Percentiles rank a stretch among this genome's conserved stretches.
Evolutionary conservation across 2,329 filamentous ascomycete species (phyloP).

Genomic region (Paecilomyces variotii): DNA sequence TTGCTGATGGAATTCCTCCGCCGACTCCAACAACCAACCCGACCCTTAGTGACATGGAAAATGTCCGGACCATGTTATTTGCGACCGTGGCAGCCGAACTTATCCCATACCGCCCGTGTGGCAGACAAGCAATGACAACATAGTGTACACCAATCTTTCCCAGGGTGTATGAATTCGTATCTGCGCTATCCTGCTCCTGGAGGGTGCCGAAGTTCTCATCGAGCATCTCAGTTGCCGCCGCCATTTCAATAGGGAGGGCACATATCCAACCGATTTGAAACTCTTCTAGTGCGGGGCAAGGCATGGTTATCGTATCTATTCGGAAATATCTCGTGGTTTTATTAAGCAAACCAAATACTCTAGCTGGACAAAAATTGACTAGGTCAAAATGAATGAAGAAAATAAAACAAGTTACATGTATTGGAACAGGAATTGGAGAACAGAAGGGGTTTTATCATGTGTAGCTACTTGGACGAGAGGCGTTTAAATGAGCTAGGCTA

Average conservation of each 20-base stretch:
- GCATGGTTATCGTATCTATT: not conserved
- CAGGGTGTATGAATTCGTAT: conserved; percentile 5
- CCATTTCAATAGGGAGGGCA: conserved; percentile 6
- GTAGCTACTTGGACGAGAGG: too few relatives aligned
- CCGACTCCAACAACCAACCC: conserved; percentile 13
- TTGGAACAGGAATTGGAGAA: too few relatives aligned
- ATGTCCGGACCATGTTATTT: conserved; percentile 10
- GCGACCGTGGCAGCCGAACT: conserved; percentile 9
- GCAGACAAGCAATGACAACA: conserved; percentile 12
- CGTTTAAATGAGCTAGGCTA: too few relatives aligned
- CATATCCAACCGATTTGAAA: conserved; percentile 9
- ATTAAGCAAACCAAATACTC: not conserved
- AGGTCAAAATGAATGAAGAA: too few relatives aligned
- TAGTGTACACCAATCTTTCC: conserved; percentile 8
- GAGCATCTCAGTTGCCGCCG: conserved; percentile 5
- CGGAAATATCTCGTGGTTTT: not conserved
- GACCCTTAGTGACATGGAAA: conserved; percentile 6
- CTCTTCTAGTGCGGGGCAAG: not conserved
- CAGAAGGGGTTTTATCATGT: too few relatives aligned
- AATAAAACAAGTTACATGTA: too few relatives aligned
- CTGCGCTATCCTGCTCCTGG: not conserved
- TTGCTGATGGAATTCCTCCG: conserved; percentile 9
- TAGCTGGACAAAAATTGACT: too few relatives aligned
- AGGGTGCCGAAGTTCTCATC: conserved; percentile 4
- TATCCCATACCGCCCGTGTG: conserved; percentile 9